Evolutionary conservation across 2,329 filamentous ascomycete genomes (phyloP).

Genomic region (Botrytis fabae): DNA sequence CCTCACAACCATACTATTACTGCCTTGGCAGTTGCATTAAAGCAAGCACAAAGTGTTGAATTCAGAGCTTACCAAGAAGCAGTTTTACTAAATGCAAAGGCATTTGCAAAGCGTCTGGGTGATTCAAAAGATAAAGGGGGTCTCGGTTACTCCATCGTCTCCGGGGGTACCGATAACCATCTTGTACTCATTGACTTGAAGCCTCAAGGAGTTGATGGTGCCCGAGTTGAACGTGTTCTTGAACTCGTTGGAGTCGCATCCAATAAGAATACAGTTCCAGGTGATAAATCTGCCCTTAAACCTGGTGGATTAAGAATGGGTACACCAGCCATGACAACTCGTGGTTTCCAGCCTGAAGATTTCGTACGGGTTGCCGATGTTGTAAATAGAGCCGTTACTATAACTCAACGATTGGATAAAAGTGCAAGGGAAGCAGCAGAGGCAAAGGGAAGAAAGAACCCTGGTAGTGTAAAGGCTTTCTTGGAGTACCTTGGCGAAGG

Average conservation of each 20-base stretch:
- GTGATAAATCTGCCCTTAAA: constrained; percentile 89
- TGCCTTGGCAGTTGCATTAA: constrained; percentile 87
- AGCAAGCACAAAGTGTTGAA: constrained; percentile 85
- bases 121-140: constrained; percentile 68
- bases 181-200: constrained; percentile 91
- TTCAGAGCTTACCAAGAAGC: constrained; percentile 92
- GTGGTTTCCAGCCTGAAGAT: constrained; percentile 86
- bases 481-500: constrained; percentile 67
- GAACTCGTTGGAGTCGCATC: constrained; percentile 94
- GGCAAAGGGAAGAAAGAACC: constrained; percentile 65
- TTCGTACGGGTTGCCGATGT: constrained; percentile 85
- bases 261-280: constrained; percentile 99
- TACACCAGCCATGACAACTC: constrained; percentile 95
- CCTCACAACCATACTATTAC: constrained; percentile 99
- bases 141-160: constrained; percentile 84
- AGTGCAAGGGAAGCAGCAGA: constrained; percentile 68
- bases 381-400: constrained; percentile 78
- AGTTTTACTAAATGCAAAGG: constrained; percentile 87
- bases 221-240: constrained; percentile 83
- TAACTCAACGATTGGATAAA: constrained; percentile 75
- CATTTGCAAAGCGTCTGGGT: constrained; percentile 70
- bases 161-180: constrained; percentile 95
- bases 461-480: constrained; percentile 66
- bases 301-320: constrained; percentile 93
- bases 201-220: constrained; percentile 82